A percentile compares a stretch with the other conserved stretches of the same genome.
Conservation (phyloP, 768 basidiomycete genomes). For the Nidularia sp. region DNA sequence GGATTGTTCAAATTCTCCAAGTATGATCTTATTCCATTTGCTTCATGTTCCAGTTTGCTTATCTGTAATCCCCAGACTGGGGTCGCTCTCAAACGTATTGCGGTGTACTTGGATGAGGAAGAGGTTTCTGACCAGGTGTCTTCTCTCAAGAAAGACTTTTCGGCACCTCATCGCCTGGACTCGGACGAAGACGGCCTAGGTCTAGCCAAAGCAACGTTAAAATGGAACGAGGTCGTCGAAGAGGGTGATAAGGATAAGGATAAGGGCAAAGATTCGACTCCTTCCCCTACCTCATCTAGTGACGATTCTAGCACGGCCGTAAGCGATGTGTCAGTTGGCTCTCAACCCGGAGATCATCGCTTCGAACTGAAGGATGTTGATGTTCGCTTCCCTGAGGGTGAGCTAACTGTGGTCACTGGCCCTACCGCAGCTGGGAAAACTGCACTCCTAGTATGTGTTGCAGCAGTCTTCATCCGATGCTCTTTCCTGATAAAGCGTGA, state of each 20-base stretch:
- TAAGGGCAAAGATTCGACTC: conserved; percentile 4
- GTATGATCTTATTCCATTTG: conserved; percentile 15
- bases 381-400: conserved; percentile 67
- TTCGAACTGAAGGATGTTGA: conserved; percentile 70
- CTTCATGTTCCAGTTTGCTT: neutral
- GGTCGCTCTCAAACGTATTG: conserved; percentile 65
- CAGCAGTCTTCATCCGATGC: neutral
- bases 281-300: neutral
- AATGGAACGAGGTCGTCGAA: conserved; percentile 53
- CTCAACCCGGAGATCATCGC: conserved; percentile 24
- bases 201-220: conserved; percentile 54
- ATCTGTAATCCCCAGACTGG: conserved; percentile 33
- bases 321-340: neutral
- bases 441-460: conserved; percentile 55
- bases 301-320: neutral
- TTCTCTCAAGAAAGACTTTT: conserved; percentile 43
- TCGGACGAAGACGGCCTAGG: conserved; percentile 43
- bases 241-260: conserved; percentile 13
- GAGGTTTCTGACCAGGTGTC: conserved; percentile 68
- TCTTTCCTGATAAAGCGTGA: neutral
- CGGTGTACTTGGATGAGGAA: conserved; percentile 64
- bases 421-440: conserved; percentile 85
- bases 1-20: conserved; percentile 75
- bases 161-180: conserved; percentile 12
- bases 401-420: conserved; percentile 69